Conservation (phyloP, 2,329 filamentous ascomycete species). For the Hypocrella siamensis region DNA sequence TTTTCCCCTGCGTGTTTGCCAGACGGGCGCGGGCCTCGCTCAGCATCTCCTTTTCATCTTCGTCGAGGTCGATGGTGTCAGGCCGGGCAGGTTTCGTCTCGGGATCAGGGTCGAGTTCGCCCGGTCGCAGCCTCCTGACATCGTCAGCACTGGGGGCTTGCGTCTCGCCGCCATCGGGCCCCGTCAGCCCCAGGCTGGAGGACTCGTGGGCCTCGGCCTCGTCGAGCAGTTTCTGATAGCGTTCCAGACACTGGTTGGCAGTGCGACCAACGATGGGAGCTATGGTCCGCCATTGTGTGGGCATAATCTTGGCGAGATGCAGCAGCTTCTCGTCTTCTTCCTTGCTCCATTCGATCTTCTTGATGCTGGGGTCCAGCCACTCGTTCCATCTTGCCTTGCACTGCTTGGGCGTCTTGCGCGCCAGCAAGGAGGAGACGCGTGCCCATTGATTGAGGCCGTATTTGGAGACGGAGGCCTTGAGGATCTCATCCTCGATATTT, state of each 20-base stretch:
- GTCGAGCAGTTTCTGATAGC: conserved; percentile 91
- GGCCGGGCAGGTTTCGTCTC: conserved; percentile 91
- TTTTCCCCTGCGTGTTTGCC: conserved; percentile 97
- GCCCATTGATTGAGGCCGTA: conserved; percentile 97
- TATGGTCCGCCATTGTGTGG: conserved; percentile 97
- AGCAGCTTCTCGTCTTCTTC: conserved; percentile 97
- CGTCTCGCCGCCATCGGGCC: conserved; percentile 74
- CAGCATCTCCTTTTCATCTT: conserved; percentile 99
- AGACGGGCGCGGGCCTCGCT: conserved; percentile 92
- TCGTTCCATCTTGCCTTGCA: conserved; percentile 98
- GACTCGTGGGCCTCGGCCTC: conserved; percentile 86
- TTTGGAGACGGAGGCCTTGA: conserved; percentile 89
- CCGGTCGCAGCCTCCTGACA: conserved; percentile 73
- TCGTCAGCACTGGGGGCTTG: conserved; percentile 84
- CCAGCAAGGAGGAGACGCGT: conserved; percentile 89
- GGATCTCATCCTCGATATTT: conserved; percentile 82
- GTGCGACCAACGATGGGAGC: conserved; percentile 92
- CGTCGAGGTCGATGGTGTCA: conserved; percentile 94
- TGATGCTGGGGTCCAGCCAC: conserved; percentile 95
- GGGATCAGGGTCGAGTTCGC: conserved; percentile 92
- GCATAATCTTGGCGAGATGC: conserved; percentile 95
- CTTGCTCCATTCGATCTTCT: conserved; percentile 97
- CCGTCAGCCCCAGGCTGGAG: conserved; percentile 67
- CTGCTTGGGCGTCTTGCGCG: conserved; percentile 95
- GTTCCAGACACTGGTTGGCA: conserved; percentile 90